Percentiles rank a stretch among this genome's conserved stretches.
phyloP scores from a whole-genome alignment of 306 rosid species.

The Urtica urens region DNA sequence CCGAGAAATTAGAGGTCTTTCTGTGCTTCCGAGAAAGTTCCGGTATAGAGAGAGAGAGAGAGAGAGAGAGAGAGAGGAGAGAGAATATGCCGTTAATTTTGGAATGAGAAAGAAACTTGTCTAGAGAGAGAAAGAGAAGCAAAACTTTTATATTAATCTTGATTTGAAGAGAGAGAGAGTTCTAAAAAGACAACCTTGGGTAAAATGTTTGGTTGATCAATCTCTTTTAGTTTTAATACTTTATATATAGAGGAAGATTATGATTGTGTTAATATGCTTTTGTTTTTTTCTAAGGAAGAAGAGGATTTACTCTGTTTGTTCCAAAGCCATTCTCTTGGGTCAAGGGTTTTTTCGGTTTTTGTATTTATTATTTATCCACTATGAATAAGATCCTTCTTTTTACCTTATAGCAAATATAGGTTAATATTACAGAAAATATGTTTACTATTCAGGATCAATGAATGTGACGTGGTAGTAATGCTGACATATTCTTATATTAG shows the following conservation, averaged over 20 bases:
- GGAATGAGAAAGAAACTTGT: not conserved
- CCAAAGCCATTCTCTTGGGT: not conserved
- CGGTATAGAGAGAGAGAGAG: not conserved
- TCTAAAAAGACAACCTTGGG: not conserved
- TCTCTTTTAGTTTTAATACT: too few species aligned
- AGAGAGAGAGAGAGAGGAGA: conserved; percentile 3
- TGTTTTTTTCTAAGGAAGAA: not conserved
- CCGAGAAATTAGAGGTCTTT: not conserved
- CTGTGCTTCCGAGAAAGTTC: conserved; percentile 7
- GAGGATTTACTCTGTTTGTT: not conserved
- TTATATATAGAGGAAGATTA: too few species aligned
- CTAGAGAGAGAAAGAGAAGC: not conserved
- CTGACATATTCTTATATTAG: too few species aligned
- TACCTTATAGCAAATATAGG: too few species aligned
- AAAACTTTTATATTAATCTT: conserved; percentile 2
- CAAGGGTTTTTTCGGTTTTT: not conserved
- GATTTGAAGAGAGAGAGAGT: conserved; percentile 1
- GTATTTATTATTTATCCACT: too few species aligned
- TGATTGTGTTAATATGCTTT: too few species aligned
- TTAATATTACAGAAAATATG: too few species aligned
- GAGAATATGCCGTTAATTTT: conserved; percentile 34
- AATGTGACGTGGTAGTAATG: too few species aligned
- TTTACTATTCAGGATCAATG: too few species aligned
- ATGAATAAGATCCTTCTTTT: too few species aligned
- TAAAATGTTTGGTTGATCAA: not conserved